Evolutionary conservation across 1,284 basidiomycete species (phyloP).

Genomic region (Prillingera fragicola): DNA sequence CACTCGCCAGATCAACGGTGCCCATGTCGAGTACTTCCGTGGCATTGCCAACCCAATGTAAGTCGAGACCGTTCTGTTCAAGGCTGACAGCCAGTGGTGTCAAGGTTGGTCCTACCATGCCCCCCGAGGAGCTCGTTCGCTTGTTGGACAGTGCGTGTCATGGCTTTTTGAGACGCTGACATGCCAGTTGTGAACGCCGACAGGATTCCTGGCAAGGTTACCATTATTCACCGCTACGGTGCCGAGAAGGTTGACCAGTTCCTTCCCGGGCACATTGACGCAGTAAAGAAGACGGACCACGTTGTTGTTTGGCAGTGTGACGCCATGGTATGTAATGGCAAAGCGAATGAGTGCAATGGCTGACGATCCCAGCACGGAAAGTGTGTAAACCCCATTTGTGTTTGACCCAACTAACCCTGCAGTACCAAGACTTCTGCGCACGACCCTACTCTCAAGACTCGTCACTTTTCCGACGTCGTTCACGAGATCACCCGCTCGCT

Average conservation of each 20-base stretch:
- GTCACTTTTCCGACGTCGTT: conserved; percentile 86
- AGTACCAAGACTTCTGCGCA: conserved; percentile 73
- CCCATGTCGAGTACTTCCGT: conserved; percentile 92
- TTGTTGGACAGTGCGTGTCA: conserved; percentile 65
- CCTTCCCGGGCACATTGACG: conserved; percentile 75
- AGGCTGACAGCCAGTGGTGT: conserved; percentile 56
- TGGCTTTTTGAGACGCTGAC: neutral
- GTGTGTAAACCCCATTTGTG: conserved; percentile 14
- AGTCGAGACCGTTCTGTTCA: conserved; percentile 8
- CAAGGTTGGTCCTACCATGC: conserved; percentile 90
- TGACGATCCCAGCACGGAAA: conserved; percentile 30
- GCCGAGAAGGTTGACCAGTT: conserved; percentile 73
- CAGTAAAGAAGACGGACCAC: conserved; percentile 73
- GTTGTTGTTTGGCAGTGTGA: conserved; percentile 92
- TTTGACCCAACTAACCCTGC: conserved; percentile 22
- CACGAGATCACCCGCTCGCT: conserved; percentile 77
- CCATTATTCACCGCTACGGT: conserved; percentile 89
- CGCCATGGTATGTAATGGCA: conserved; percentile 62
- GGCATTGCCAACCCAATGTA: conserved; percentile 88
- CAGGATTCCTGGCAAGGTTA: conserved; percentile 74
- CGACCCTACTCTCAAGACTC: conserved; percentile 66
- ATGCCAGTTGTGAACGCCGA: conserved; percentile 74
- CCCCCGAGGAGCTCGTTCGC: conserved; percentile 68
- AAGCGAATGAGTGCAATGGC: neutral
- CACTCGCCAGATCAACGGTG: conserved; percentile 86